phyloP scores from a whole-genome alignment of 2,329 filamentous ascomycete species.

The Thelonectria blattea region DNA sequence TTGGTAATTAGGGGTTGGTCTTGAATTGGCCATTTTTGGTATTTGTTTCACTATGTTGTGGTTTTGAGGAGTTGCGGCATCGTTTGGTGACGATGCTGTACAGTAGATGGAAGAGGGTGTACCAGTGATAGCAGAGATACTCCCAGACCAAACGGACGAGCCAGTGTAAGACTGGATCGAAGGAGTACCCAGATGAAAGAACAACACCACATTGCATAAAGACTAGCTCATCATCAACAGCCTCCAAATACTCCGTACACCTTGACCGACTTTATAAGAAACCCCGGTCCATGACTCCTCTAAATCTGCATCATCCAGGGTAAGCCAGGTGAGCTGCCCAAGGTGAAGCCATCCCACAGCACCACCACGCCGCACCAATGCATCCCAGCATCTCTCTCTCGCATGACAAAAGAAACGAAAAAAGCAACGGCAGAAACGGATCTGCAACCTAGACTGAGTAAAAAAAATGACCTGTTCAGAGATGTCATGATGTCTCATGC shows the following conservation, averaged over 20 bases:
- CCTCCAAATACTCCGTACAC: background rate
- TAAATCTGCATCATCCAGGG: background rate
- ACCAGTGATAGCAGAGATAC: too few species aligned
- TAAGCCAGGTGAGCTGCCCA: conserved; percentile 10
- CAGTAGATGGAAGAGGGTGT: too few species aligned
- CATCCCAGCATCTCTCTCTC: conserved; percentile 5
- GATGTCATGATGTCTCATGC: conserved; percentile 18
- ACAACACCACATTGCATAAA: too few species aligned
- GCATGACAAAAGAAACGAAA: background rate
- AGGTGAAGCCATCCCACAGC: conserved; percentile 14
- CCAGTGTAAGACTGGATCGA: too few species aligned
- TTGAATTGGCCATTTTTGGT: too few species aligned
- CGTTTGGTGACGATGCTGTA: too few species aligned
- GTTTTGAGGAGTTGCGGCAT: too few species aligned
- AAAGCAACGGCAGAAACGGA: conserved; percentile 19
- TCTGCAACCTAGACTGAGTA: conserved; percentile 21
- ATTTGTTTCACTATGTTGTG: too few species aligned
- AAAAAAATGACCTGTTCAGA: conserved; percentile 20
- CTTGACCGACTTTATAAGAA: background rate
- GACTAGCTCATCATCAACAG: too few species aligned
- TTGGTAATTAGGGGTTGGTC: too few species aligned
- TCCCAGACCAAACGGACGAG: too few species aligned
- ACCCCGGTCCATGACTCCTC: background rate
- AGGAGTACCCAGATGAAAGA: too few species aligned
- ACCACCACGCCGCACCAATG: conserved; percentile 25